Evolutionary conservation across 495 filamentous ascomycete genomes (phyloP), one percentile per base, ranked within the genome.

Genomic region (Penicillium simplicissimum): DNA sequence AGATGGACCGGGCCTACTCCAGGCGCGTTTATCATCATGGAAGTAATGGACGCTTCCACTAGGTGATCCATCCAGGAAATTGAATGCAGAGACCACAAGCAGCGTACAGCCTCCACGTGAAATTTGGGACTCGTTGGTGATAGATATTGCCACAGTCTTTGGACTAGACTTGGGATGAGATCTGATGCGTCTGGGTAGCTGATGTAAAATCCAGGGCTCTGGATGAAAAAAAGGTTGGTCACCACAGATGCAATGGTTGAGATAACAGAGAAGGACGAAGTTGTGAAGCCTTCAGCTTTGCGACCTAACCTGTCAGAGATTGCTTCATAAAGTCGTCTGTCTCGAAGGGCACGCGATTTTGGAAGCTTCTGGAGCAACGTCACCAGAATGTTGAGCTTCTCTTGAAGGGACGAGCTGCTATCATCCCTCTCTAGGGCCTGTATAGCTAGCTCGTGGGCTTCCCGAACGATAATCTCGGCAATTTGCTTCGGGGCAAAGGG

Each of bases 91-190:
- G 90, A 85, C 90, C 93, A 96, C 14, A 98, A 74, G 62, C 86
- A 90, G 52, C 90, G 88, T 49, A 96, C 91, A 36, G 92, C 87
- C 72, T 98, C 94, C 23, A 98, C 92, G 70, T 96, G 95, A 64
- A 93, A 93, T 68, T 96, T 96, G 0, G 92, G 93, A 58, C 87
- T 88, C 19, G 87, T 76, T 23, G 91, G 87, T 0, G 91, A 91
- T 36, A 97, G 77, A 69, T 89, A 93, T 25, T 76, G 63, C 94
- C 94, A 98, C 0, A 93, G 78, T 59, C 86, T 81, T 14, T 78
- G 81, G 14, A 95, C 86, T 19, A 97, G 73, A 25, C 83, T 77
- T 11, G 87, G 81, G 17, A 93, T 84, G 17, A 94, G 71, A 23
- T 85, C 81, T 34, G 86, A 86, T 8, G 92, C 74, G 55, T 88